Conservation (phyloP, 169 alveolate species). For the Plasmodium chabaudi region DNA sequence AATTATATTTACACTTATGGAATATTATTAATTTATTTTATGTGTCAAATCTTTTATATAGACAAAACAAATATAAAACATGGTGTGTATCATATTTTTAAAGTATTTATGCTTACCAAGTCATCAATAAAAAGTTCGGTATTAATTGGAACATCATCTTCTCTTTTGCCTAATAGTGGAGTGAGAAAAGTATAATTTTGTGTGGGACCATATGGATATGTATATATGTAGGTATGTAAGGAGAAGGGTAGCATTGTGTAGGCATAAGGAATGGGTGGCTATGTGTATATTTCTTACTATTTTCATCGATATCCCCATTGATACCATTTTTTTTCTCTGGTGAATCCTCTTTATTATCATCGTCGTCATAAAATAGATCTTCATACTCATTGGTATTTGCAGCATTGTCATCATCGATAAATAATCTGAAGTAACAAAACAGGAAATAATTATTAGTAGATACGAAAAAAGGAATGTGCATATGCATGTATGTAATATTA, state of each 20-base stretch:
- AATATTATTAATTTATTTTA: too few relatives aligned
- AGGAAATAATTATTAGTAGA: not conserved
- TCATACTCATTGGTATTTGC: conserved; percentile 88
- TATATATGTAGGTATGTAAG: not conserved
- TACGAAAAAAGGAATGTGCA: not conserved
- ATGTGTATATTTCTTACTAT: conserved; percentile 48
- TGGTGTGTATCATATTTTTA: too few relatives aligned
- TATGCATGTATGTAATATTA: not conserved
- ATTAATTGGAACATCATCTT: conserved; percentile 74
- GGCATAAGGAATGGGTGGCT: not conserved
- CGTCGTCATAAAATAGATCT: conserved; percentile 83
- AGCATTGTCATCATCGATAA: conserved; percentile 90
- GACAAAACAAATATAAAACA: too few relatives aligned
- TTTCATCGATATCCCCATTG: conserved; percentile 78
- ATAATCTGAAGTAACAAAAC: conserved; percentile 77
- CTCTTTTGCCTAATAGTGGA: conserved; percentile 44
- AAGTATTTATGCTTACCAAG: conserved; percentile 30
- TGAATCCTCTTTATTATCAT: conserved; percentile 69
- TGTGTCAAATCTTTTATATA: too few relatives aligned
- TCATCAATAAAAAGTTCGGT: conserved; percentile 63
- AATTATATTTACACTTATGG: not conserved
- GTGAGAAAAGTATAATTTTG: not conserved
- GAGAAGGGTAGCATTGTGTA: not conserved
- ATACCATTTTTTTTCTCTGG: conserved; percentile 67
- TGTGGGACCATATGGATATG: too few relatives aligned